phyloP scores from a whole-genome alignment of 2,329 filamentous ascomycete genomes.

The Knufia fluminis region DNA sequence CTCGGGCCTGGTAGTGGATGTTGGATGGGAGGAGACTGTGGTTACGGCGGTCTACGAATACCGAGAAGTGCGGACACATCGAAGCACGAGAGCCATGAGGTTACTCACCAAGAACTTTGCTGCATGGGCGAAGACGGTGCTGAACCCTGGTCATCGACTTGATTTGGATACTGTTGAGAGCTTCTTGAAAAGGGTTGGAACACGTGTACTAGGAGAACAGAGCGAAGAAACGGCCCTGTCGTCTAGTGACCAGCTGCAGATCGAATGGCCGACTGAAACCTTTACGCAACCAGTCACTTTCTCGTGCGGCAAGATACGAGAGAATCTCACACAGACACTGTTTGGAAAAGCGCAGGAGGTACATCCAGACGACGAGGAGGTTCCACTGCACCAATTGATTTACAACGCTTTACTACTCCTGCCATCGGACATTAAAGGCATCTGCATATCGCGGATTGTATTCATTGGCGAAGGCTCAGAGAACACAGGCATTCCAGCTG shows the following conservation, averaged over 20 bases:
- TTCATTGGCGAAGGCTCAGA: slow-evolving; percentile 74
- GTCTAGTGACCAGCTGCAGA: slow-evolving; percentile 3
- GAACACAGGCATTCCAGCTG: slow-evolving; percentile 68
- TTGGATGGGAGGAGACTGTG: slow-evolving; percentile 86
- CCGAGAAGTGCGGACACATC: slow-evolving; percentile 62
- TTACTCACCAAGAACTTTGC: slow-evolving; percentile 59
- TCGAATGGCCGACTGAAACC: slow-evolving; percentile 21
- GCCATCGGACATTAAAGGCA: slow-evolving; percentile 69
- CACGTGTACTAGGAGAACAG: neutral
- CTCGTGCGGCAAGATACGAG: slow-evolving; percentile 60
- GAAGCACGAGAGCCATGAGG: slow-evolving; percentile 67
- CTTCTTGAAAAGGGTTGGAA: slow-evolving; percentile 16
- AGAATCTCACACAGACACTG: slow-evolving; percentile 66
- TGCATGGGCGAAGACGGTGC: neutral
- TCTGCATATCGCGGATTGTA: slow-evolving; percentile 81
- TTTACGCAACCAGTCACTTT: slow-evolving; percentile 36
- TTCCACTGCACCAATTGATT: slow-evolving; percentile 65
- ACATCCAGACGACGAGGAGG: slow-evolving; percentile 78
- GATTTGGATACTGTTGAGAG: slow-evolving; percentile 26
- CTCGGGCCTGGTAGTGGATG: slow-evolving; percentile 76
- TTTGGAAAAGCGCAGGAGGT: slow-evolving; percentile 50
- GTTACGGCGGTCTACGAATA: slow-evolving; percentile 87
- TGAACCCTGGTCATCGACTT: slow-evolving; percentile 11
- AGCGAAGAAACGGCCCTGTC: neutral
- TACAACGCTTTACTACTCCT: slow-evolving; percentile 67